Evolutionary conservation across 768 basidiomycete genomes (phyloP), one percentile per base, ranked within the genome.

Genomic region (Clathrus columnatus): DNA sequence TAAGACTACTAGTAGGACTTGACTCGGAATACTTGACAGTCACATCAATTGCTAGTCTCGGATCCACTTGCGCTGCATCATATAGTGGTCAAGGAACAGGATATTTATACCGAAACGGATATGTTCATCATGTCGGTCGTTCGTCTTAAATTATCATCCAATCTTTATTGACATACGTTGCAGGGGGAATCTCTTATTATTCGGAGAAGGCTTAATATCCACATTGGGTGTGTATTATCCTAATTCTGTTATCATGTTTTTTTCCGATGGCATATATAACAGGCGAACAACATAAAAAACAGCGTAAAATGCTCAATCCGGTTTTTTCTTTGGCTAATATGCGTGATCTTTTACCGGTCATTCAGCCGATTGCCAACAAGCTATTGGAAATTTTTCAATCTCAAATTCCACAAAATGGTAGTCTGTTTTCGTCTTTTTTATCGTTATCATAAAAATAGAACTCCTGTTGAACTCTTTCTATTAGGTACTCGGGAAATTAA

Each of bases 311-410:
- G 36, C 72, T 79, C 43, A 71, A 65, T 48, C 73, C 76, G 2
- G 69, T 78, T 7, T 80, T 81, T 60, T 74, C 75, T 1, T 66
- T 69, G 5, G 65, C 72, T 5, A 75, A 78, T 48, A 65, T 81
- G 29, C 73, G 74, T 18, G 64, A 69, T 18, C 60, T 79, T 56
- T 68, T 74, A 2, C 75, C 78, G 7, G 62, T 70, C 4, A 72
- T 80, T 48, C 73, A 75, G 60, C 64, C 71, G 20, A 71, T 79
- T 14, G 68, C 74, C 1, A 70, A 73, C 48, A 74, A 74, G 65
- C 77, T 78, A 51, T 36, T 69, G 57, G 18, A 45, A 1, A 61
- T 61, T 7, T 51, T 69, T 14, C 42, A 27, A 10, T 59, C 61
- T 21, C 57, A 63, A 45, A 29, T 72, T 8, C 57, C 61, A n/a